Percentiles rank a stretch among this genome's conserved stretches.
Conservation (phyloP, 495 filamentous ascomycete species). For the Talaromyces adpressus region DNA sequence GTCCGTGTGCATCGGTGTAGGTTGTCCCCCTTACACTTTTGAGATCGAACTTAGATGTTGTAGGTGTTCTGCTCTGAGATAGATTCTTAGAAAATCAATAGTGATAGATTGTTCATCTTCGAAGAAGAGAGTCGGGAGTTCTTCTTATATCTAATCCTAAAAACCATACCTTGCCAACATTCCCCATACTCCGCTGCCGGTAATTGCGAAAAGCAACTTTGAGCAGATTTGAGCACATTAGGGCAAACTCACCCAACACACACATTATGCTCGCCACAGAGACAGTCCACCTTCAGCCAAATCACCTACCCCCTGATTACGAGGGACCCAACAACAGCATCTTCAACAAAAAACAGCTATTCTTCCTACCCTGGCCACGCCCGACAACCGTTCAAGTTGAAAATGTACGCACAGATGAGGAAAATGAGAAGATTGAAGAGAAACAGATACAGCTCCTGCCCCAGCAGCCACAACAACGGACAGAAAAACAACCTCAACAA, state of each 20-base stretch:
- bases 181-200: neutral
- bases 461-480: neutral
- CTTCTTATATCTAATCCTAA: neutral
- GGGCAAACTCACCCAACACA: neutral
- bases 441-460: neutral
- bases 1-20: neutral
- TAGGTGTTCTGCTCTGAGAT: neutral
- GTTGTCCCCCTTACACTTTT: neutral
- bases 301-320: neutral
- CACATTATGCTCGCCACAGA: neutral
- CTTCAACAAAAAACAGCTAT: neutral
- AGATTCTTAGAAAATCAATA: neutral
- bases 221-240: slow-evolving; percentile 2
- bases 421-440: neutral
- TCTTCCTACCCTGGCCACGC: neutral
- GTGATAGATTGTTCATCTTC: neutral
- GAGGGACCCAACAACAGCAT: neutral
- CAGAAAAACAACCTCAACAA: neutral
- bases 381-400: neutral
- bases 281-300: neutral
- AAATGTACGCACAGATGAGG: neutral
- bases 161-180: neutral
- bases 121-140: neutral
- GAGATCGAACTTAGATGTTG: neutral
- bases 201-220: neutral